Evolutionary conservation across 441 rosid genomes (phyloP).

Genomic region (Populus tomentosa): DNA sequence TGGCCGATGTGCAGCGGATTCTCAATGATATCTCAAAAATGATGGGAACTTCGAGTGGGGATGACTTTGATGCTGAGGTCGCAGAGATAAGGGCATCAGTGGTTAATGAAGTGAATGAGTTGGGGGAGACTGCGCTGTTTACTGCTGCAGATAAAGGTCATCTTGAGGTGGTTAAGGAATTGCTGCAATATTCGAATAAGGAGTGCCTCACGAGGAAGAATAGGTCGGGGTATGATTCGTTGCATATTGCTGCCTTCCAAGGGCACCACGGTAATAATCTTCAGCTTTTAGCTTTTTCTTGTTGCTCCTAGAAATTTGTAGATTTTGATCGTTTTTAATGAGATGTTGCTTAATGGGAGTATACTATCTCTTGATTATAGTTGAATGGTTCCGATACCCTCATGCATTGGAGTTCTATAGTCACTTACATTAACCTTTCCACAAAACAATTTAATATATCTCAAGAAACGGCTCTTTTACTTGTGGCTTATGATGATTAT

Average conservation of each 20-base stretch:
- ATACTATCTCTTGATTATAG: neutral
- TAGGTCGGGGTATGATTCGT: conserved; percentile 62
- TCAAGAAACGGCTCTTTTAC: neutral
- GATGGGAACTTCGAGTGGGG: conserved; percentile 58
- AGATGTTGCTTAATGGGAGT: neutral
- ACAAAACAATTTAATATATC: neutral
- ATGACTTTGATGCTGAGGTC: conserved; percentile 71
- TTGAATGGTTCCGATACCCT: neutral
- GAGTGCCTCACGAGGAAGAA: conserved; percentile 74
- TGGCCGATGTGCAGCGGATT: conserved; percentile 74
- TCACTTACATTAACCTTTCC: neutral
- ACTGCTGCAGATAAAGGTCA: conserved; percentile 90
- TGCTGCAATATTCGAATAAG: conserved; percentile 68
- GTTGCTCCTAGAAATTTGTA: neutral
- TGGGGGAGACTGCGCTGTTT: conserved; percentile 82
- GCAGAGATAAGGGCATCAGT: conserved; percentile 82
- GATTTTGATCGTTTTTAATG: neutral
- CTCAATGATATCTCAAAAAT: conserved; percentile 74
- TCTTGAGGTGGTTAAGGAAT: conserved; percentile 77
- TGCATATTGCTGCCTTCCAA: conserved; percentile 79
- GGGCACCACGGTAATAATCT: conserved; percentile 77
- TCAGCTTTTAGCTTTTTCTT: neutral
- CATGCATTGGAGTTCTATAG: neutral
- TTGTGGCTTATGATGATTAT: neutral
- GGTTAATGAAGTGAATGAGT: conserved; percentile 86